Evolutionary conservation across 2,329 filamentous ascomycete genomes (phyloP), one percentile per base, ranked within the genome.

Genomic region (Pseudocercospora crystallina): DNA sequence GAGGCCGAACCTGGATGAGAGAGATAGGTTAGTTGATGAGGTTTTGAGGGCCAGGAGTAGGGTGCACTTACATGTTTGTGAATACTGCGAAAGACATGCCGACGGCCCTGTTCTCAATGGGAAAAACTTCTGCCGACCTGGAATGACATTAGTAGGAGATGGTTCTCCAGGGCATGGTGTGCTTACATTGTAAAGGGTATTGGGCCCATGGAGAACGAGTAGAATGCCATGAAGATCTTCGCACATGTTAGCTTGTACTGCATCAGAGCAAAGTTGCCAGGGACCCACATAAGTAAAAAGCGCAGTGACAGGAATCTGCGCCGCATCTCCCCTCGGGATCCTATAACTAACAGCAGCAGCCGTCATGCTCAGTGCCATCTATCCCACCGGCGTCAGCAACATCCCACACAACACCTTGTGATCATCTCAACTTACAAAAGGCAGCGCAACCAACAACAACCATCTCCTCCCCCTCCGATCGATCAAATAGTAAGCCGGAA

Each of bases 121-220:
- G 84, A 64, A 85, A 88, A 1, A 87, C 82, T 65, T 89, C 85
- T 32, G 85, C 84, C 2, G 78, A 81, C 67, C 87, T 86, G 0
- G 82, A 26, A 26, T 7, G 7, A 4, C 20, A 26, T 26, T 26
- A 26, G 20, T 26, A 26, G 20, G 20, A 26, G 20, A 26, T 26
- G 7, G 20, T 26, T 7, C 20, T 26, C 20, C 20, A 26, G 20
- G 20, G 20, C n/a, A 26, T 26, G 20, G 20, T 26, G 20, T 26
- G 20, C 20, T 7, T 26, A 26, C 20, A 26, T 26, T 3, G 20
- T 26, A 7, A 26, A 26, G 7, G 20, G 20, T 26, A 26, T 84
- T 4, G 80, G 71, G 3, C 72, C 73, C 59, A 72, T 67, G 14
- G 69, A 70, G 9, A 34, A 44, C 4, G 43, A 51, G 37, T 62